Conservation (phyloP, 441 rosid genomes). For the Lepidium campestre region DNA sequence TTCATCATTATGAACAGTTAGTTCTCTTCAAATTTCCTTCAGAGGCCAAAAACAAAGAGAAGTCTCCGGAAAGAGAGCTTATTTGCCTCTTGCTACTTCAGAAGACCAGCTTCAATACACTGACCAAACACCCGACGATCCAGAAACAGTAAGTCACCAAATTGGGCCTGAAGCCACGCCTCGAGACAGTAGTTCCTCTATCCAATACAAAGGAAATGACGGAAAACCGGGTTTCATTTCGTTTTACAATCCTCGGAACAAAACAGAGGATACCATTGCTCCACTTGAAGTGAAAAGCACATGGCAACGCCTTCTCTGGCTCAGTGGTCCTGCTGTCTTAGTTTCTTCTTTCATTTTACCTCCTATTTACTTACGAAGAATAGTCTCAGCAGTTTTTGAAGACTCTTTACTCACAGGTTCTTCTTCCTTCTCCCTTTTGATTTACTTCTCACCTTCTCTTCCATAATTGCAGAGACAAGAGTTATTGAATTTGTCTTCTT, state of each 20-base stretch:
- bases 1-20: conserved; percentile 29
- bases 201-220: conserved; percentile 39
- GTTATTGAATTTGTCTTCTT: background rate
- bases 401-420: conserved; percentile 90
- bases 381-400: conserved; percentile 76
- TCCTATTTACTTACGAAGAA: conserved; percentile 66
- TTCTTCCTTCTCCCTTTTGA: background rate
- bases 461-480: background rate
- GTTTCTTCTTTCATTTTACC: conserved; percentile 91
- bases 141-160: conserved; percentile 32
- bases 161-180: conserved; percentile 33
- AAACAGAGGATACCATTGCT: conserved; percentile 31
- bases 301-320: conserved; percentile 60
- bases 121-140: conserved; percentile 30
- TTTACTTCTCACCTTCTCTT: background rate
- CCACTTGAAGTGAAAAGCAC: conserved; percentile 34
- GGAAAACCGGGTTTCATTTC: conserved; percentile 85
- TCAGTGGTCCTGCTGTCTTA: conserved; percentile 82
- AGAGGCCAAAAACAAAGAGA: conserved; percentile 29
- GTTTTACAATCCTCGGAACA: conserved; percentile 59
- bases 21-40: conserved; percentile 24
- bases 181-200: conserved; percentile 28
- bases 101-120: conserved; percentile 38
- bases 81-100: conserved; percentile 32
- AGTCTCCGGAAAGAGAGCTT: conserved; percentile 31